Evolutionary conservation across 1,284 basidiomycete genomes (phyloP).

Genomic region (Cutaneotrichosporon sp.): DNA sequence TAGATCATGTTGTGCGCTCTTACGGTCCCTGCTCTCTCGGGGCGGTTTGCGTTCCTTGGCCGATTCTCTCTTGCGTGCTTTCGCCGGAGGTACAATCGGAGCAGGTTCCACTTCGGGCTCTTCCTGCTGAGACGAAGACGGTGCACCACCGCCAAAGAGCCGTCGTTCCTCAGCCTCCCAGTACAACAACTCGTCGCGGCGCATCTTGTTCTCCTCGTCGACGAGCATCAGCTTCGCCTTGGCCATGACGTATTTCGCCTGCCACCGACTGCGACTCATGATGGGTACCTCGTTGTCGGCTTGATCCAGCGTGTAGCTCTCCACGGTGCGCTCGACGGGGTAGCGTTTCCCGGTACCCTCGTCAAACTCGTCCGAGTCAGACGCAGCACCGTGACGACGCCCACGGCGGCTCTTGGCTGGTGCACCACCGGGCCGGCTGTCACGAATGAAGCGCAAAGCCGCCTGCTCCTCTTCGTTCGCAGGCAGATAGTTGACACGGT

Average conservation of each 20-base stretch:
- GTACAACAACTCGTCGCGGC: conserved; percentile 27
- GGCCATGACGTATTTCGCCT: conserved; percentile 40
- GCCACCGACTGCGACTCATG: conserved; percentile 31
- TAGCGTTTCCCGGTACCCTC: conserved; percentile 18
- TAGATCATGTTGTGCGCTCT: too few species aligned
- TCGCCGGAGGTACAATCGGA: background rate
- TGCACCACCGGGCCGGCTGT: conserved; percentile 13
- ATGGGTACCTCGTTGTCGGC: conserved; percentile 24
- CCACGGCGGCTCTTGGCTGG: conserved; percentile 12
- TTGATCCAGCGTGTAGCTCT: conserved; percentile 17
- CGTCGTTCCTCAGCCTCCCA: conserved; percentile 17
- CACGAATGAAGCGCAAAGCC: conserved; percentile 16
- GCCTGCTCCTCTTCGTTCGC: conserved; percentile 11
- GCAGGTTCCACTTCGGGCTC: background rate
- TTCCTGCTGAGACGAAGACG: background rate
- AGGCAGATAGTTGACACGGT: conserved; percentile 8
- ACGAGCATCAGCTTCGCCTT: conserved; percentile 46
- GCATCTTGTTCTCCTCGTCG: conserved; percentile 43
- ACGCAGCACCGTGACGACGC: conserved; percentile 11
- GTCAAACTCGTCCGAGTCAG: conserved; percentile 25
- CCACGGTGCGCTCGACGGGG: conserved; percentile 19
- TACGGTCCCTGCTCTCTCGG: too few species aligned
- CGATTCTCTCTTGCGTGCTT: background rate
- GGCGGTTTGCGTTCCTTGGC: too few species aligned
- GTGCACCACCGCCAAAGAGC: background rate